Evolutionary conservation across 2,329 filamentous ascomycete species (phyloP).

Genomic region (Thermothelomyces thermophilus): DNA sequence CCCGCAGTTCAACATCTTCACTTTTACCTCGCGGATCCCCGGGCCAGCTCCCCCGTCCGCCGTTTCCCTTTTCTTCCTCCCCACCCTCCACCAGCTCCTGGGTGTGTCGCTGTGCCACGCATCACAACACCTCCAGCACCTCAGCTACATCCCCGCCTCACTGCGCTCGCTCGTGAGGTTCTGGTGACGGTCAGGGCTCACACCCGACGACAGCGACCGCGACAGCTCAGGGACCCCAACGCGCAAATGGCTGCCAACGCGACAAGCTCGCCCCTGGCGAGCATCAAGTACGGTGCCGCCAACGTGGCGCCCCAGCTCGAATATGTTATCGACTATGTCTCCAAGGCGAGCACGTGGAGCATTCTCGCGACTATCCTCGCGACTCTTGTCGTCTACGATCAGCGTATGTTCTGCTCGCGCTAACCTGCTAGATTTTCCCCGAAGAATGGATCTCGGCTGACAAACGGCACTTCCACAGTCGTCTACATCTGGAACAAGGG

Average conservation of each 20-base stretch:
- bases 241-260: constrained; percentile 53
- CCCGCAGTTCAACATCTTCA: constrained; percentile 6
- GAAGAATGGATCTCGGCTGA: constrained; percentile 10
- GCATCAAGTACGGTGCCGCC: constrained; percentile 45
- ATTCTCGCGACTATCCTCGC: constrained; percentile 64
- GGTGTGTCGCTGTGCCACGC: too few relatives aligned
- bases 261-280: constrained; percentile 61
- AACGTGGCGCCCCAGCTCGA: constrained; percentile 51
- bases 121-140: neutral
- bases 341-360: constrained; percentile 54
- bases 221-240: constrained; percentile 3
- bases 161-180: neutral
- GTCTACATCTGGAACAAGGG: constrained; percentile 71
- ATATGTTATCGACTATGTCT: constrained; percentile 47
- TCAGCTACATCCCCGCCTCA: neutral
- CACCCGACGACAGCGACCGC: neutral
- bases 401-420: constrained; percentile 57
- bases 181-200: neutral
- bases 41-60: constrained; percentile 8
- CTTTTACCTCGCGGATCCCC: constrained; percentile 4
- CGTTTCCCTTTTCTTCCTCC: constrained; percentile 6
- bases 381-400: constrained; percentile 75
- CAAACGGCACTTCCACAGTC: constrained; percentile 41
- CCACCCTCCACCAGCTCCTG: neutral
- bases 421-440: neutral